Evolutionary conservation across 345 rosid species (phyloP).

Genomic region (Populus ilicifolia): DNA sequence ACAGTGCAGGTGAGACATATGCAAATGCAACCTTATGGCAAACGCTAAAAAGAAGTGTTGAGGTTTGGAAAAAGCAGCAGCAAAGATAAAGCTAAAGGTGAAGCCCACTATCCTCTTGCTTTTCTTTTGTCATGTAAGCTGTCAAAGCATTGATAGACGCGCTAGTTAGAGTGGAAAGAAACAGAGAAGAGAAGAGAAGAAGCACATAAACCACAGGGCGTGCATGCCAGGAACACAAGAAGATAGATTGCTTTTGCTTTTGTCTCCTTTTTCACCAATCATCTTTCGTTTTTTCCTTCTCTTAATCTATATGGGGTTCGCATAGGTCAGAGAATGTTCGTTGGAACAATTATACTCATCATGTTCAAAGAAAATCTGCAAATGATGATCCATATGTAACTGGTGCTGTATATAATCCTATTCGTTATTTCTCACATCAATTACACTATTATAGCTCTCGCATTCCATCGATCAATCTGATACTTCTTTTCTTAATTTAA

Average conservation of each 20-base stretch:
- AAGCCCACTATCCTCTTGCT: slow-evolving; percentile 24
- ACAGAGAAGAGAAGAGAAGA: background rate
- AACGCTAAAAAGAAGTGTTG: slow-evolving; percentile 3
- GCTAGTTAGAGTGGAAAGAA: background rate
- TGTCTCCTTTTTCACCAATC: background rate
- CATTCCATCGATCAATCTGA: background rate
- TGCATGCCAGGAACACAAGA: slow-evolving; percentile 15
- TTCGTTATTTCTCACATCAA: too few relatives aligned
- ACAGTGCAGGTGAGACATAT: background rate
- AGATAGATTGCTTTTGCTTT: slow-evolving; percentile 17
- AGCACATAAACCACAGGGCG: background rate
- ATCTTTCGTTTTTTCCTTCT: slow-evolving; percentile 12
- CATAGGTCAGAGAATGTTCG: slow-evolving; percentile 21
- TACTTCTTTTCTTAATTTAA: background rate
- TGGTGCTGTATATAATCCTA: too few relatives aligned
- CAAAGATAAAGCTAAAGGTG: slow-evolving; percentile 34
- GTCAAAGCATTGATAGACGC: background rate
- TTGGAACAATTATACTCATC: slow-evolving; percentile 15
- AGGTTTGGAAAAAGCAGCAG: slow-evolving; percentile 9
- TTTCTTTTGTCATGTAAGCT: slow-evolving; percentile 5
- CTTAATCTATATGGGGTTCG: background rate
- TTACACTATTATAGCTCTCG: background rate
- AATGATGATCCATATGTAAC: too few relatives aligned
- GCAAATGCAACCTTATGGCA: background rate
- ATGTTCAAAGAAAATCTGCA: background rate